Percentiles rank a stretch among this genome's conserved stretches.
Evolutionary conservation across 768 basidiomycete genomes (phyloP).

Genomic region (Austroboletus festivus): DNA sequence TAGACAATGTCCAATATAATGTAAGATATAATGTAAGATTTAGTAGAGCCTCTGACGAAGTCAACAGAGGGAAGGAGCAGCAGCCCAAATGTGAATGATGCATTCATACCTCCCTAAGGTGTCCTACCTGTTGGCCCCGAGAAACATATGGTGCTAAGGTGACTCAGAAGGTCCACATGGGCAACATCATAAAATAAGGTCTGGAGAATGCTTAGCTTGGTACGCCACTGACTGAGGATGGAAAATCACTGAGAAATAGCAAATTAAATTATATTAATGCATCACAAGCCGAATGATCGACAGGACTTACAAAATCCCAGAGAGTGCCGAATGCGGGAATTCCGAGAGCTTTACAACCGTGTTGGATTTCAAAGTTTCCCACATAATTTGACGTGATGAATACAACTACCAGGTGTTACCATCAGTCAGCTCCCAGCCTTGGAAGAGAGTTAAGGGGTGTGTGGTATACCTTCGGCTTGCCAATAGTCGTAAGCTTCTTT

Average conservation of each 20-base stretch:
- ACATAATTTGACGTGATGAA: constrained; percentile 84
- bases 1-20: no score
- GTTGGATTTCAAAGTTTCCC: constrained; percentile 76
- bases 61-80: no score
- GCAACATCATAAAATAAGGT: constrained; percentile 4
- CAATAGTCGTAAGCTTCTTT: constrained; percentile 65
- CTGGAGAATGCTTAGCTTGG: neutral
- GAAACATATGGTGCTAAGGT: no score
- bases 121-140: no score
- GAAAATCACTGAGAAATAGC: constrained; percentile 22
- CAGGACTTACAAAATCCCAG: constrained; percentile 57
- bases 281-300: constrained; percentile 5
- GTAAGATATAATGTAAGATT: no score
- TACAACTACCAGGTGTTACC: constrained; percentile 43
- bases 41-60: no score
- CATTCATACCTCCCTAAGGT: no score
- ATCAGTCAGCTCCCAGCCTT: neutral
- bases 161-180: constrained; percentile 4
- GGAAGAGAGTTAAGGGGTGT: neutral
- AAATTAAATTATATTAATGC: neutral
- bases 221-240: constrained; percentile 1
- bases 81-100: no score
- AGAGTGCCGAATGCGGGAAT: constrained; percentile 69
- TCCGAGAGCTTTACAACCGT: constrained; percentile 67
- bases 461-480: constrained; percentile 62